Base-by-base conservation (phyloP, 805 yeast species). In the Ogataea siamensis region DNA sequence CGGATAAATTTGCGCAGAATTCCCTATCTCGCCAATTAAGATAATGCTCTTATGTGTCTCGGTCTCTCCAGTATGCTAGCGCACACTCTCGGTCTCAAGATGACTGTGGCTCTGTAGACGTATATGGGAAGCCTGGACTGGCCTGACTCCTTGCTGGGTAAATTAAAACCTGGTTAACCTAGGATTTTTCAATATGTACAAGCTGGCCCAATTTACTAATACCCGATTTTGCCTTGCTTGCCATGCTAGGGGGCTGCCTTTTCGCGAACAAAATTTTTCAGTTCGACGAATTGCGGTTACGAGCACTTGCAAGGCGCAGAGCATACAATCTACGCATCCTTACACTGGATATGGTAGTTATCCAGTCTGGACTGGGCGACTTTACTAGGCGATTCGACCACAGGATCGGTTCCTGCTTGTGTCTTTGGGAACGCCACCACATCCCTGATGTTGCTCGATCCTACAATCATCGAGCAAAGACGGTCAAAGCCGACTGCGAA, bases 341-440 rank as follows among this genome's bases (percentile, higher is more conserved):
- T 37, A 16, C 40, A 37, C 40, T 17, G 31, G 31, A 83, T 58
- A 42, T 73, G 69, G 55, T 89, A 89, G 10, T 72, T 68, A 6
- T 60, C 60, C 39, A 91, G 64, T 1, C 73, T 72, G 3, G 57
- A 58, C 9, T 68, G 66, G 3, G 69, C 57, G 2, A 87, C 88
- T 16, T 51, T 55, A 31, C 88, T 78, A 3, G 99, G 99, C 45
- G 94, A 81, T 6, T 77, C 83, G 5, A 93, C 95, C 30, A 91
- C 87, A 1, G 87, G 78, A 56, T 93, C 99, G 1, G 78, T 64
- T 2, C 99, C 99, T 7, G 84, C 75, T 48, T 83, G 81, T 30
- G 88, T 87, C 64, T 93, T 93, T 2, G 99, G 99, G 60, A 93
- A 93, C 1, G 98, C 95, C 43, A 93, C 83, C 3, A 93, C 98